Percentiles rank a stretch among this genome's conserved stretches.
phyloP scores from a whole-genome alignment of 495 filamentous ascomycete genomes.

The Hypoxylon crocopeplum region DNA sequence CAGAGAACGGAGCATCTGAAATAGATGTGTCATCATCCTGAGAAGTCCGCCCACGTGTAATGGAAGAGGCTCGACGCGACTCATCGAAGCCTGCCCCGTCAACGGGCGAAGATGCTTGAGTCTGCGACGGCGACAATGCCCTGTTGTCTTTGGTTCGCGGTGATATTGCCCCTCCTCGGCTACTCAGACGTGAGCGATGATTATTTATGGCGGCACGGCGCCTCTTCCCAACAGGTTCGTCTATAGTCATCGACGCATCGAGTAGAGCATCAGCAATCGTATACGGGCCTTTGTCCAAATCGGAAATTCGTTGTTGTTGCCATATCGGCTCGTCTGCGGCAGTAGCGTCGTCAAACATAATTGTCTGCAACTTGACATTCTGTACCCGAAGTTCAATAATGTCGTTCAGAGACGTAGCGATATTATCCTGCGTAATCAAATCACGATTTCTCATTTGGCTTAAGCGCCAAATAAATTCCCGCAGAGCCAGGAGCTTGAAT shows the following conservation, averaged over 20 bases:
- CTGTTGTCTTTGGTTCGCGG: constrained; percentile 45
- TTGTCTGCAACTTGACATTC: constrained; percentile 79
- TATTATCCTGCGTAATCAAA: constrained; percentile 42
- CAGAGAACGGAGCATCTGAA: constrained; percentile 50
- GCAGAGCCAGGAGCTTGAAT: constrained; percentile 82
- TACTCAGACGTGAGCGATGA: constrained; percentile 56
- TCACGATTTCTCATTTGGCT: constrained; percentile 72
- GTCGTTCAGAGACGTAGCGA: constrained; percentile 63
- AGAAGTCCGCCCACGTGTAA: constrained; percentile 32
- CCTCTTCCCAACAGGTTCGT: constrained; percentile 66
- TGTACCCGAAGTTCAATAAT: constrained; percentile 74
- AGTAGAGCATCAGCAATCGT: constrained; percentile 90
- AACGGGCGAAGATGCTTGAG: constrained; percentile 29
- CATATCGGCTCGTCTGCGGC: constrained; percentile 51
- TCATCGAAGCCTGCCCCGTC: constrained; percentile 37
- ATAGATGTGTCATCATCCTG: constrained; percentile 44
- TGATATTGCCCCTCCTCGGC: constrained; percentile 46
- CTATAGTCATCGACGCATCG: constrained; percentile 90
- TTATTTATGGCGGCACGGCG: constrained; percentile 61
- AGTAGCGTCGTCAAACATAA: constrained; percentile 84
- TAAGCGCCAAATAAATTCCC: constrained; percentile 92
- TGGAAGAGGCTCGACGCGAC: constrained; percentile 39
- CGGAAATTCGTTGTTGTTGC: constrained; percentile 31
- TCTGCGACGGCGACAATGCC: constrained; percentile 36
- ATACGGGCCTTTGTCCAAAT: constrained; percentile 58